Base-by-base conservation (phyloP, 768 basidiomycete species). In the Grammothele lineata region DNA sequence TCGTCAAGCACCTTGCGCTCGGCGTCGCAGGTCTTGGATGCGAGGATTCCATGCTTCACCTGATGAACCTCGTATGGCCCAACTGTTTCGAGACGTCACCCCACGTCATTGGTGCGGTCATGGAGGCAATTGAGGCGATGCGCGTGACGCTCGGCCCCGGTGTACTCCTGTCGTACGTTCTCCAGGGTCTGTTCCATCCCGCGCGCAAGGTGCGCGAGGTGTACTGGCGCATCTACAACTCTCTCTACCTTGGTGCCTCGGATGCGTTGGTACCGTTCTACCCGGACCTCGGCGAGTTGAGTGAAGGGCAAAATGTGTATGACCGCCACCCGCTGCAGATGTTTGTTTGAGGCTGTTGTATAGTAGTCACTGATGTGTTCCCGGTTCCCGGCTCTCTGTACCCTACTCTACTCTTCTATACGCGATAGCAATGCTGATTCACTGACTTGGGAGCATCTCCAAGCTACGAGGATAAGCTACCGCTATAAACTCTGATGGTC, bases 111-210 rank as follows among this genome's bases (percentile, higher is more conserved):
- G 92, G 92, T 25, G 91, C 93, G 5, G 91, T 98, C 35, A 94
- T 97, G 91, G 96, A 98, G 40, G 96, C 96, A 0, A 77, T 99
- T 58, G 96, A 98, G 67, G 90, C 91, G 1, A 97, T 98, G 93
- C 79, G 94, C 19, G 88, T 98, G 34, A 92, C 93, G 7, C 73
- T 98, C 34, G 96, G 96, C 1, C 92, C 95, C 0, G 95, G 96
- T 27, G 79, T 96, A 6, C 71, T 99, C 39, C 72, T 98, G 47
- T 89, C 87, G 63, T 97, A 98, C 63, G 84, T 91, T 33, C 72
- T 98, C 5, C 94, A 96, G 63, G 96, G 96, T 3, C 70, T 99
- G 43, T 97, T 93, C 81, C 96, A 99, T 60, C 96, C 96, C 1
- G 93, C 96, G 3, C 75, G 96, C 49, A 94, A 95, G 66, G 96